phyloP scores from a whole-genome alignment of 2,329 filamentous ascomycete species.

The Fusarium heterosporum region DNA sequence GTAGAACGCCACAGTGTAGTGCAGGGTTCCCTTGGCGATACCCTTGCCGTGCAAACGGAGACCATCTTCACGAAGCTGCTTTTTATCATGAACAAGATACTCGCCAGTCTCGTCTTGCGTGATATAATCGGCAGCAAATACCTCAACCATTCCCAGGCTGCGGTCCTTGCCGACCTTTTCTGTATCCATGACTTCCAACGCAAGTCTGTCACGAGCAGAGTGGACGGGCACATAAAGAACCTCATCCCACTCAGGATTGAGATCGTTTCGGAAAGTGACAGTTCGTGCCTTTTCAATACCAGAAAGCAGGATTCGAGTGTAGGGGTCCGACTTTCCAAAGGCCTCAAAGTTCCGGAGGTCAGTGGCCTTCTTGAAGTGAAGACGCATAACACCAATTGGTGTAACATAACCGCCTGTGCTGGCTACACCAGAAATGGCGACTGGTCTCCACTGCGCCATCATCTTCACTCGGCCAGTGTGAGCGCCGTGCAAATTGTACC shows the following conservation, averaged over 20 bases:
- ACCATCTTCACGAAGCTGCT: constrained; percentile 73
- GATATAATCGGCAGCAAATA: constrained; percentile 83
- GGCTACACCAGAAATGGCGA: constrained; percentile 83
- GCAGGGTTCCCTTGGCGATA: constrained; percentile 80
- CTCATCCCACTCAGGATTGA: constrained; percentile 96
- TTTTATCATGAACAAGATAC: constrained; percentile 82
- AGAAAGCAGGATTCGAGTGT: constrained; percentile 87
- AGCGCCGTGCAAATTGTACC: constrained; percentile 88
- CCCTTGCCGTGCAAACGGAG: constrained; percentile 80
- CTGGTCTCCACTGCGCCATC: constrained; percentile 94
- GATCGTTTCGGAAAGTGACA: constrained; percentile 94
- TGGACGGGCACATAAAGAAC: constrained; percentile 94
- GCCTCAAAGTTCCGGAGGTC: constrained; percentile 93
- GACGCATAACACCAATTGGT: constrained; percentile 92
- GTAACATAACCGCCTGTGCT: constrained; percentile 91
- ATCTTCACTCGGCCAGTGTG: constrained; percentile 90
- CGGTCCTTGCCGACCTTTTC: constrained; percentile 93
- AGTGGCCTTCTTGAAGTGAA: constrained; percentile 87
- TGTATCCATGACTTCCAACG: constrained; percentile 95
- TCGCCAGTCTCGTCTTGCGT: constrained; percentile 82
- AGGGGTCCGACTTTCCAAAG: constrained; percentile 96
- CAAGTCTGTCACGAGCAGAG: constrained; percentile 82
- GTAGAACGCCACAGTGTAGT: constrained; percentile 89
- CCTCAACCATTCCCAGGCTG: constrained; percentile 82
- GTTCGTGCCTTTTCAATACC: constrained; percentile 92